Evolutionary conservation across 2,329 filamentous ascomycete species (phyloP), one percentile per base, ranked within the genome.

Genomic region (Aspergillus arachidicola): DNA sequence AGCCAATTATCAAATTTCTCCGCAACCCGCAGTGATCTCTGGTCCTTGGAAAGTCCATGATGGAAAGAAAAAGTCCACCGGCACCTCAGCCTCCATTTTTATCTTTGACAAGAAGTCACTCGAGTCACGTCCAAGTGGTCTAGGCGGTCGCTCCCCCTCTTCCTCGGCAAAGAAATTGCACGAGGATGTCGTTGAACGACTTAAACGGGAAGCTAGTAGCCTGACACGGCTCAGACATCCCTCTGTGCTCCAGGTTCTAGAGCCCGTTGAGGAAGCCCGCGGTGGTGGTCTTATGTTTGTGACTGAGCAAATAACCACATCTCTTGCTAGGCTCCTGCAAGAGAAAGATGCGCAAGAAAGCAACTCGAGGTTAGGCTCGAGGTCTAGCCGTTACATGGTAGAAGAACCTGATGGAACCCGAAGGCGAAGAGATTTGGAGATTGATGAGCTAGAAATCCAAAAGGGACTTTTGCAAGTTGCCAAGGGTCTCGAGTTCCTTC

Each of bases 1-100:
- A 64, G 89, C 91, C 75, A 96, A 97, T 81, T 99, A 99, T 80
- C 88, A 91, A 70, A 84, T 98, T 68, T 90, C 92, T 26, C 85
- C 89, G 30, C 88, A 87, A 64, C 87, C 91, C 12, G 90, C 88
- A n/a, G 91, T 93, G 58, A 88, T 88, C 58, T 92, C 94, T 19
- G 95, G 95, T 21, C 92, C 94, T 63, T 99, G 95, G 95, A 96
- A 93, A 82, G 95, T 99, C 73, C 94, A 94, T 84, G 94, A 97
- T 81, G 94, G 92, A 63, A 98, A 96, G 83, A 96, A 96, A 82
- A 98, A 97, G 81, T 93, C 91, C 34, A 97, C 93, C 0, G 92
- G 92, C 69, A 96, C 95, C 77, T 79, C 89, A 9, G 95, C 90
- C 60, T 97, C 94, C 19, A 89, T 98, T 69, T 99, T 98, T 73